Conservation (phyloP, 2,329 filamentous ascomycete genomes). For the Aspergillus udagawae region DNA sequence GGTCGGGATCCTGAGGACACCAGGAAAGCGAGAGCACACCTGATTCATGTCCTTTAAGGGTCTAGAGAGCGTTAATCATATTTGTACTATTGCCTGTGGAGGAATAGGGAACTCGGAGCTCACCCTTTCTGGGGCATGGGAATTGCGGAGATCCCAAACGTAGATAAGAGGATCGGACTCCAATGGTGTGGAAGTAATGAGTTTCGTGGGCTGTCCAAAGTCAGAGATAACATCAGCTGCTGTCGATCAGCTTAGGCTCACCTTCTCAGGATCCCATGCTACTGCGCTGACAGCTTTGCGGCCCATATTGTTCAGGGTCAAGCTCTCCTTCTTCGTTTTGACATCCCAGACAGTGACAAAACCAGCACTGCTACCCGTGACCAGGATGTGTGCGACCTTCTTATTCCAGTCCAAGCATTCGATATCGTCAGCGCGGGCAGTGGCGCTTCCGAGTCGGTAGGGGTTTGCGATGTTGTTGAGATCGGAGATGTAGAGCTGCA, state of each 20-base stretch:
- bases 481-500: constrained; percentile 81
- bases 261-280: constrained; percentile 93
- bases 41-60: constrained; percentile 86
- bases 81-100: background rate
- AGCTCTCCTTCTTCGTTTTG: constrained; percentile 93
- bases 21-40: constrained; percentile 91
- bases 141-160: constrained; percentile 93
- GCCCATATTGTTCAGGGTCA: constrained; percentile 85
- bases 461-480: constrained; percentile 84
- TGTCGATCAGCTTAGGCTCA: constrained; percentile 13
- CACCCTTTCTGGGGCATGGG: constrained; percentile 78
- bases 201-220: constrained; percentile 65
- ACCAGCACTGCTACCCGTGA: constrained; percentile 86
- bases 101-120: constrained; percentile 9
- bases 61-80: constrained; percentile 44
- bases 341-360: constrained; percentile 99
- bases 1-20: constrained; percentile 85
- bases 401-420: constrained; percentile 98
- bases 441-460: constrained; percentile 81
- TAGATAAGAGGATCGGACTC: constrained; percentile 84
- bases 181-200: constrained; percentile 86
- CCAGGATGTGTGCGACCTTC: constrained; percentile 93
- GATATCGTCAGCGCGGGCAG: constrained; percentile 87
- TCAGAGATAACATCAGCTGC: constrained; percentile 12
- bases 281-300: constrained; percentile 93